Percentiles rank a stretch among this genome's conserved stretches.
Evolutionary conservation across 2,329 filamentous ascomycete genomes (phyloP).

Genomic region (Albophoma yamanashiensis): DNA sequence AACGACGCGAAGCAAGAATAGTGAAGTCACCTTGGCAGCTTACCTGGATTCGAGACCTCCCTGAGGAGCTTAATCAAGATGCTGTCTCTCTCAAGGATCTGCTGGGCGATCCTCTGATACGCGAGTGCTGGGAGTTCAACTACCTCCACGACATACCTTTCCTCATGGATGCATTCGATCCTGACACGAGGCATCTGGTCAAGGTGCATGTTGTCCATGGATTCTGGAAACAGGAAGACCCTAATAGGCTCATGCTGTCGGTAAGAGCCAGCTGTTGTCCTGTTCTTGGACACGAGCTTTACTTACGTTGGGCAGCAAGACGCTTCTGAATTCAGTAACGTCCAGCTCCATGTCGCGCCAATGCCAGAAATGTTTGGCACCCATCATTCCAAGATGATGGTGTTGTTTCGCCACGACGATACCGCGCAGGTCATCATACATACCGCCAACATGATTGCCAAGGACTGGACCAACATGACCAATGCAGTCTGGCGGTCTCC

Average conservation of each 20-base stretch:
- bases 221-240: slow-evolving; percentile 58
- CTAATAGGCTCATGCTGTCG: slow-evolving; percentile 43
- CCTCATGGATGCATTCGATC: slow-evolving; percentile 42
- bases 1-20: slow-evolving; percentile 5
- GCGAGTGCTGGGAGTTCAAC: slow-evolving; percentile 63
- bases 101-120: slow-evolving; percentile 63
- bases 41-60: slow-evolving; percentile 56
- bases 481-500: slow-evolving; percentile 77
- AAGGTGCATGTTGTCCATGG: slow-evolving; percentile 48
- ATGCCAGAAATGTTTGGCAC: slow-evolving; percentile 82
- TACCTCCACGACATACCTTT: slow-evolving; percentile 52
- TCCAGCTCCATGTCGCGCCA: slow-evolving; percentile 61
- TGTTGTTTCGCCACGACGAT: slow-evolving; percentile 70
- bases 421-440: slow-evolving; percentile 72
- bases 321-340: slow-evolving; percentile 52
- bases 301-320: slow-evolving; percentile 36
- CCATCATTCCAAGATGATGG: slow-evolving; percentile 78
- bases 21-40: slow-evolving; percentile 60
- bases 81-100: slow-evolving; percentile 56
- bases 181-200: slow-evolving; percentile 35
- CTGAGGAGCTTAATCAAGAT: slow-evolving; percentile 49
- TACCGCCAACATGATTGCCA: slow-evolving; percentile 82
- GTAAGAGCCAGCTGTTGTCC: slow-evolving; percentile 25
- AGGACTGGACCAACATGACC: slow-evolving; percentile 82
- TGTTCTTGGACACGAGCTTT: neutral